phyloP scores from a whole-genome alignment of 208 protist species.

The Trypanosoma cruzi region DNA sequence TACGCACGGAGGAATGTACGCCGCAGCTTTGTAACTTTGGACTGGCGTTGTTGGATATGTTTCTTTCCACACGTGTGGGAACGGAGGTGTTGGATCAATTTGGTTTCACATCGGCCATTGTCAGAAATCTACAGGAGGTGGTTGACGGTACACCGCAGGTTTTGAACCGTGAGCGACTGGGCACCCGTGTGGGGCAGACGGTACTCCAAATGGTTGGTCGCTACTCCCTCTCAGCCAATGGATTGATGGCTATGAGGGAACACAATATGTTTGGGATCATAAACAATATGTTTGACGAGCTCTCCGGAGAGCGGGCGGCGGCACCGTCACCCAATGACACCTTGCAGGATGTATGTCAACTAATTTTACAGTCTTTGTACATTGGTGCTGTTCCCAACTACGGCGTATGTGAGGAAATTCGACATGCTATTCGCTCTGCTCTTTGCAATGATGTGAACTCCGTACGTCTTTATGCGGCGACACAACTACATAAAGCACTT shows the following conservation, averaged over 20 bases:
- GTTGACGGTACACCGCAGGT: conserved; percentile 47
- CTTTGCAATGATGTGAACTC: conserved; percentile 59
- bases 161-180: conserved; percentile 52
- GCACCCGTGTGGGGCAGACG: conserved; percentile 62
- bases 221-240: conserved; percentile 76
- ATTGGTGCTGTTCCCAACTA: conserved; percentile 88
- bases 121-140: conserved; percentile 71
- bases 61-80: conserved; percentile 75
- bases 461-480: conserved; percentile 80
- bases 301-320: conserved; percentile 55
- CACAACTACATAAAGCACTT: conserved; percentile 72
- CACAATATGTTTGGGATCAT: conserved; percentile 66
- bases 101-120: conserved; percentile 53
- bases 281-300: conserved; percentile 69
- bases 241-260: conserved; percentile 80
- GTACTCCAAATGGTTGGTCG: conserved; percentile 80
- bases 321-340: conserved; percentile 43
- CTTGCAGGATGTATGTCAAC: conserved; percentile 75
- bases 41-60: conserved; percentile 73
- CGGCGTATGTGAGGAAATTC: conserved; percentile 89
- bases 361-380: conserved; percentile 75
- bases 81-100: conserved; percentile 49
- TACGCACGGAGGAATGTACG: conserved; percentile 41
- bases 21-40: conserved; percentile 69
- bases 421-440: conserved; percentile 64